phyloP scores from a whole-genome alignment of 495 filamentous ascomycete genomes.

The Xylaria acuta region DNA sequence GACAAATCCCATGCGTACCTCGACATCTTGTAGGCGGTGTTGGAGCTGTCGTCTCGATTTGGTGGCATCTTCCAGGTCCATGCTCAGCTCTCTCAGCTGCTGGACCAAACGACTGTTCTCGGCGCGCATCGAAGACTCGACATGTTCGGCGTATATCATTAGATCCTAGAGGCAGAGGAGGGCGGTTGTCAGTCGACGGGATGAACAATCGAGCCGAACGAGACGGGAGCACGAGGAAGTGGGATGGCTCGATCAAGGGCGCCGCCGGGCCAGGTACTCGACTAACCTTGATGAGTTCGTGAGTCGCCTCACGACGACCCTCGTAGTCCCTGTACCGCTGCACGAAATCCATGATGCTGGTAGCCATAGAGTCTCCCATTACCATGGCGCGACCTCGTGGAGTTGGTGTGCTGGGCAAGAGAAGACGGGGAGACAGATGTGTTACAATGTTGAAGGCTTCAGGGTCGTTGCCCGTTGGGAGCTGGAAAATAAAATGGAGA shows the following conservation, averaged over 20 bases:
- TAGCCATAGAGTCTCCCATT: conserved; percentile 18
- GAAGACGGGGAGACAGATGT: background rate
- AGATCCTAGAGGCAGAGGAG: conserved; percentile 47
- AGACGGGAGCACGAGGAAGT: conserved; percentile 8
- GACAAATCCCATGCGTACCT: conserved; percentile 34
- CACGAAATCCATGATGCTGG: conserved; percentile 47
- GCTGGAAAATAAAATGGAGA: conserved; percentile 31
- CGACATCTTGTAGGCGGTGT: conserved; percentile 45
- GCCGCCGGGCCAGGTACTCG: background rate
- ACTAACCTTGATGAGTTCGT: conserved; percentile 48
- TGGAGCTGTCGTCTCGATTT: conserved; percentile 52
- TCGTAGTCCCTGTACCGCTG: conserved; percentile 49
- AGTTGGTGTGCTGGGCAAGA: background rate
- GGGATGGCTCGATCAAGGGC: conserved; percentile 1
- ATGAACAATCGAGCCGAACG: background rate
- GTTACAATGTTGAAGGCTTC: conserved; percentile 17
- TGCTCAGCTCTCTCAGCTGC: conserved; percentile 44
- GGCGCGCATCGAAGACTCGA: conserved; percentile 43
- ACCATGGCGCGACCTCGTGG: background rate
- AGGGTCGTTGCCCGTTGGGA: conserved; percentile 8
- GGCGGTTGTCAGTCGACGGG: conserved; percentile 20
- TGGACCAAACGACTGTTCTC: conserved; percentile 46
- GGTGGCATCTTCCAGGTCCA: conserved; percentile 51
- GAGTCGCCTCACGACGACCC: conserved; percentile 41
- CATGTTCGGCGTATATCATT: conserved; percentile 44